Evolutionary conservation across 2,329 filamentous ascomycete genomes (phyloP), one percentile per base, ranked within the genome.

Genomic region (Chrysoporthe puriensis): DNA sequence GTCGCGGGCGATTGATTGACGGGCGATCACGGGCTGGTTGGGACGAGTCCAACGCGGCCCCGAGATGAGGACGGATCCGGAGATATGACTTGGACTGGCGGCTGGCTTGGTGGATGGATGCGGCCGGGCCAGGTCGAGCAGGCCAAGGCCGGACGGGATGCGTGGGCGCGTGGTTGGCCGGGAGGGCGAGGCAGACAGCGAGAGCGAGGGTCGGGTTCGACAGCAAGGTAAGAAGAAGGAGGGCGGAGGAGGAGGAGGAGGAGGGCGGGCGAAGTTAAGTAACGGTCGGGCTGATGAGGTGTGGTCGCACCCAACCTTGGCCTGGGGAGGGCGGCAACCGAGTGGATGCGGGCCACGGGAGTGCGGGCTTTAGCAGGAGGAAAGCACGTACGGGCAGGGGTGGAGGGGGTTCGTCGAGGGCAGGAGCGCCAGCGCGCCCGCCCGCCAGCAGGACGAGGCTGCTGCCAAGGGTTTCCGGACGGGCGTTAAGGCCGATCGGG

Each of bases 211-310:
- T 32, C 42, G 58, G 52, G 14, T 61, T 42, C 61, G 46, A 43
- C 26, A 52, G 44, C n/a, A 42, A 21, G 61, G 21, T 42, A 58
- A 63, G 58, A 54, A 57, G 44, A 40, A 59, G 32, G 62, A 43
- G 54, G 54, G 36, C 54, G 52, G 57, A 40, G 16, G 18, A 61
- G 57, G 16, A 34, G 21, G 26, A 32, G 32, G 16, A 26, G 13
- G 21, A 32, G 13, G 26, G 50, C 50, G 6, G 32, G 50, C 50
- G 11, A 32, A 7, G 26, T 54, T 16, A 9, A 52, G 21, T 26
- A 54, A 54, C 50, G 50, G 50, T 54, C 16, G 26, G 26, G 11
- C 32, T 32, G 48, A 13, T 32, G 36, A 32, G 50, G 50, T 54
- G 26, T 54, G 50, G 50, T 54, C 14, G 50, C 50, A 54, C 32